These are phyloP conservation scores for Penicillium sp. DNA, from an alignment of 2,329 filamentous ascomycete species.

Conservation along the genomic window DNA sequence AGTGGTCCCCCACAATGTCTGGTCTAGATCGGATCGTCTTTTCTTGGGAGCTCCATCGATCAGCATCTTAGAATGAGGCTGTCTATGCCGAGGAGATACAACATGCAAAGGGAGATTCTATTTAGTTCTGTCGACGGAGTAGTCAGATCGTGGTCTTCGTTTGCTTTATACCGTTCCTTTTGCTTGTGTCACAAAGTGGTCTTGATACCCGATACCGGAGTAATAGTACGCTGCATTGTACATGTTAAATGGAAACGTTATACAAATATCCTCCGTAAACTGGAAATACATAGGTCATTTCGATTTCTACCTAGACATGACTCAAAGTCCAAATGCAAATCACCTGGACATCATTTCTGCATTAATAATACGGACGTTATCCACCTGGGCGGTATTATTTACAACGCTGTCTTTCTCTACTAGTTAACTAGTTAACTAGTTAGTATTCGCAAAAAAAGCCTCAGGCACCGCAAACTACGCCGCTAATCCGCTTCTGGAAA, in stretches of 20 bases:
- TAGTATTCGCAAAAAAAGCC: neutral
- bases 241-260: neutral
- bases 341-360: too few species aligned
- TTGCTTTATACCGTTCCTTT: neutral
- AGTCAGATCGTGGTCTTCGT: neutral
- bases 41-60: neutral
- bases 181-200: neutral
- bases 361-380: neutral
- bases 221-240: neutral
- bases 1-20: neutral
- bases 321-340: neutral
- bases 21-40: slow-evolving; percentile 5
- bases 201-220: neutral
- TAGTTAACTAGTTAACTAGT: too few species aligned
- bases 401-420: too few species aligned
- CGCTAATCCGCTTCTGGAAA: neutral
- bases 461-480: neutral
- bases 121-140: neutral
- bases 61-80: neutral
- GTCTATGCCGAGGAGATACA: neutral
- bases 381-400: neutral
- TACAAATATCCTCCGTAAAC: neutral
- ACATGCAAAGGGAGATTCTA: neutral
- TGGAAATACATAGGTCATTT: neutral
- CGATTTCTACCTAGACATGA: neutral